Base-by-base conservation (phyloP, 306 rosid species). In the Aeschynomene evenia region DNA sequence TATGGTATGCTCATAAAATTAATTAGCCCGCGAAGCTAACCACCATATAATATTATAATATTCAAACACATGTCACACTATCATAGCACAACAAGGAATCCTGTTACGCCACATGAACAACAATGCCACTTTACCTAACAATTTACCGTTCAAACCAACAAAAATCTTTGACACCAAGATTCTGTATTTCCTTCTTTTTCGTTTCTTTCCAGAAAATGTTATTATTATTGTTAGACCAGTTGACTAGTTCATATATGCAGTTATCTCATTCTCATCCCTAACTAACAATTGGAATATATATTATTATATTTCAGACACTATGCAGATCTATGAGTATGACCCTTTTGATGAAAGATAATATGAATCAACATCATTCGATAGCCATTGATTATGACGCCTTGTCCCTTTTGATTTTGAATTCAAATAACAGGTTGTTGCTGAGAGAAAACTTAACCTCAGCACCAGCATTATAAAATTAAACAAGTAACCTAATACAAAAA, bases 61-160 rank as follows among this genome's bases (percentile, higher is more conserved):
- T 80, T 82, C 81, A 75, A 81, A 46, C 40, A 58, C 67, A 40
- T 78, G 69, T 73, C 84, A 81, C 66, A 77, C 82, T 19, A 59
- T 9, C n/a, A n/a, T n/a, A 65, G 50, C 63, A 70, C 58, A 52
- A 68, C 71, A 39, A 36, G 21, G 19, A 58, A 78, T 18, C 68
- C 83, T 82, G 81, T 74, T 74, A 69, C 24, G 85, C 62, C 79
- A 68, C 81, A 73, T 13, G 64, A 70, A 66, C 68, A 66, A 61
- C 57, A 84, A 79, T 73, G 82, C 74, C 61, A 70, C 46, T 68
- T 81, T 72, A 82, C 87, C 86, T 76, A 73, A 77, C 65, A 34
- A 6, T 24, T 36, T 15, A 53, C 59, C 55, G 57, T 75, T 86
- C 83, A 82, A 73, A 68, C 68, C 12, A 10, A 15, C 9, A 10